Percentiles rank a stretch among this genome's conserved stretches.
These are phyloP conservation scores for Coleophoma crateriformis DNA, from an alignment of 2,329 filamentous ascomycete species.

Conservation along the genomic window DNA sequence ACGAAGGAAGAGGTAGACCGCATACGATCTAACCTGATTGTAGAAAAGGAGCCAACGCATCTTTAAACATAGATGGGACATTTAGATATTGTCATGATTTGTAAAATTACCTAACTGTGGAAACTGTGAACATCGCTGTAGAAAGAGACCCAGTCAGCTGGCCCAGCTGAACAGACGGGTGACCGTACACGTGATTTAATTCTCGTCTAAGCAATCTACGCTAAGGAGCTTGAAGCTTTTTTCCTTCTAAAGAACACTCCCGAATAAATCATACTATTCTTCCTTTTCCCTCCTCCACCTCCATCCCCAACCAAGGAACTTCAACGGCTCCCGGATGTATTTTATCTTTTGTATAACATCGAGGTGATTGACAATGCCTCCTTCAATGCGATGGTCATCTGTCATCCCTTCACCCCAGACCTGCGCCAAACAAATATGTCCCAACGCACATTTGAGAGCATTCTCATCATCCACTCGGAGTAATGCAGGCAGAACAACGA, in stretches of 20 bases:
- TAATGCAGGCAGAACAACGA: slow-evolving; percentile 16
- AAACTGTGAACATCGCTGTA: no score
- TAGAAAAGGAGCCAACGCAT: slow-evolving; percentile 15
- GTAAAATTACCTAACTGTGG: no score
- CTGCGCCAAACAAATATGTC: slow-evolving; percentile 18
- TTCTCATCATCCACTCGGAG: slow-evolving; percentile 24
- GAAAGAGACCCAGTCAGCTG: no score
- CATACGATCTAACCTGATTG: slow-evolving; percentile 44
- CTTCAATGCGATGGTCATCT: slow-evolving; percentile 18
- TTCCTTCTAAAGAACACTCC: neutral
- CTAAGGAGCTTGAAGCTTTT: neutral
- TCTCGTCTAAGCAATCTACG: neutral
- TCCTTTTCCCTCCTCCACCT: neutral
- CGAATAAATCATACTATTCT: neutral
- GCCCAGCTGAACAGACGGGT: no score
- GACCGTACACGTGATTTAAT: no score
- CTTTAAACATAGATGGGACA: neutral
- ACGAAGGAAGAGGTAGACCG: slow-evolving; percentile 46
- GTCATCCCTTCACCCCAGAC: slow-evolving; percentile 10
- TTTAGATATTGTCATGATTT: no score
- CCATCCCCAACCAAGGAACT: neutral
- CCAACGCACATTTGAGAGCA: slow-evolving; percentile 15
- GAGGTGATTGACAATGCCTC: slow-evolving; percentile 20
- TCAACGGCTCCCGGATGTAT: slow-evolving; percentile 3
- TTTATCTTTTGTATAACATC: slow-evolving; percentile 6